A percentile compares a stretch with the other conserved stretches of the same genome.
These are phyloP conservation scores for Thielaviopsis punctulata DNA, from an alignment of 2,329 filamentous ascomycete species.

Conservation along the genomic window DNA sequence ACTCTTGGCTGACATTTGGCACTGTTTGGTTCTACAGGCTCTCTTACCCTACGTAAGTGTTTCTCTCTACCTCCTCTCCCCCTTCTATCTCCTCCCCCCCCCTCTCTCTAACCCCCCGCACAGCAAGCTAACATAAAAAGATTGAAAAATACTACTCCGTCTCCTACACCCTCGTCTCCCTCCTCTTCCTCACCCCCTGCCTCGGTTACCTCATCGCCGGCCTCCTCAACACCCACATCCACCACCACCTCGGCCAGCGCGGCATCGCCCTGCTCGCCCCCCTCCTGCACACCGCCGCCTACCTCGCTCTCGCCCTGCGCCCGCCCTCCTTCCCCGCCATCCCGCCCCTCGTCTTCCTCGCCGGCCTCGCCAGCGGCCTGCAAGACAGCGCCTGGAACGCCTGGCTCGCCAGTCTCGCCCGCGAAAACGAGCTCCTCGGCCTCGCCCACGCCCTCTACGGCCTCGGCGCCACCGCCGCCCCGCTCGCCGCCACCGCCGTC, in stretches of 20 bases:
- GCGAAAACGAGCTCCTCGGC: conserved; percentile 56
- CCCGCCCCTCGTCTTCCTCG: conserved; percentile 45
- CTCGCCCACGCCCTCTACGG: conserved; percentile 58
- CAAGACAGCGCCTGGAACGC: conserved; percentile 43
- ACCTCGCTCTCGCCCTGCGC: conserved; percentile 46
- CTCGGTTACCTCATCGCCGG: conserved; percentile 47
- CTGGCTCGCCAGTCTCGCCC: conserved; percentile 52
- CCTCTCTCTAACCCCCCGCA: too few species aligned
- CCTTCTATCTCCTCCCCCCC: too few species aligned
- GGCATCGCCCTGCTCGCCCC: conserved; percentile 53
- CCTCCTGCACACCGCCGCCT: conserved; percentile 43
- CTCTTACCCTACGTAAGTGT: too few species aligned
- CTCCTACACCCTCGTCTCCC: conserved; percentile 44
- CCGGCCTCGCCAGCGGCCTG: conserved; percentile 56
- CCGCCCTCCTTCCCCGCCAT: conserved; percentile 53
- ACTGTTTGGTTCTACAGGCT: too few species aligned
- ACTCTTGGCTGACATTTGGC: too few species aligned
- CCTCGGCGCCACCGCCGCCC: conserved; percentile 50
- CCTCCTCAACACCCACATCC: conserved; percentile 45
- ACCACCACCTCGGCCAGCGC: conserved; percentile 48
- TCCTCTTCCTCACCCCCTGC: conserved; percentile 50
- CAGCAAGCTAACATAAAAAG: too few species aligned
- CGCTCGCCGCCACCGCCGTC: conserved; percentile 56
- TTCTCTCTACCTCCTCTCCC: too few species aligned
- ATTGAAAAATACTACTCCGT: conserved; percentile 36